phyloP scores from a whole-genome alignment of 441 rosid genomes.

The Adansonia rubrostipa region DNA sequence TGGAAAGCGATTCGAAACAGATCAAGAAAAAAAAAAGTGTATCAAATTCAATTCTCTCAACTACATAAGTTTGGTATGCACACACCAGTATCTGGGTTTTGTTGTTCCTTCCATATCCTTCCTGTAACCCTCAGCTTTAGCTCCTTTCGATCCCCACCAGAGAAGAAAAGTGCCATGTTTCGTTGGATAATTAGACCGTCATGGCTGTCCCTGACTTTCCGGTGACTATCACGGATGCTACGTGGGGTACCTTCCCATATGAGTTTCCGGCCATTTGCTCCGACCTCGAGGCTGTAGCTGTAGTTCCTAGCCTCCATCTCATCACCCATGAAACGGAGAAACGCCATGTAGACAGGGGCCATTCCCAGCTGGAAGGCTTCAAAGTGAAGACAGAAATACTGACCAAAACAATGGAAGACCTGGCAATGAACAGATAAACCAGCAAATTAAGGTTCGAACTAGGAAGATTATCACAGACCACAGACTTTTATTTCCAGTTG shows the following conservation, averaged over 20 bases:
- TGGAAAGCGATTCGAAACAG: slow-evolving; percentile 22
- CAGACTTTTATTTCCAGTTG: not conserved
- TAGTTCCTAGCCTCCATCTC: slow-evolving; percentile 84
- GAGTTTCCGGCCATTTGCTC: slow-evolving; percentile 86
- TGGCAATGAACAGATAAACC: slow-evolving; percentile 23
- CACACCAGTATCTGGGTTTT: slow-evolving; percentile 71
- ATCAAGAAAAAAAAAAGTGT: slow-evolving; percentile 17
- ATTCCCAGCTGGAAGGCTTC: slow-evolving; percentile 94
- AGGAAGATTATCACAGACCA: not conserved
- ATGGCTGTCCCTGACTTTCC: slow-evolving; percentile 92
- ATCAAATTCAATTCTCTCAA: slow-evolving; percentile 35
- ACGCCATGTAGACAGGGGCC: slow-evolving; percentile 97
- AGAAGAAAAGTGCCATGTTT: slow-evolving; percentile 94
- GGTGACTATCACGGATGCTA: slow-evolving; percentile 84
- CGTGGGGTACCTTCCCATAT: slow-evolving; percentile 92
- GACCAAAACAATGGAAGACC: slow-evolving; percentile 96
- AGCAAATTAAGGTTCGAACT: not conserved
- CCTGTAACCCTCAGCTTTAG: slow-evolving; percentile 92
- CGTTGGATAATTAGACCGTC: slow-evolving; percentile 48
- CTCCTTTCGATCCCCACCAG: slow-evolving; percentile 92
- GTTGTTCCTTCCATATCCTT: slow-evolving; percentile 96
- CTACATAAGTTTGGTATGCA: slow-evolving; percentile 81
- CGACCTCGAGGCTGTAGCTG: slow-evolving; percentile 90
- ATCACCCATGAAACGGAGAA: slow-evolving; percentile 96
- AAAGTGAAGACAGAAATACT: slow-evolving; percentile 92